Evolutionary conservation across 208 protist genomes (phyloP).

Genomic region (Leishmania mexicana): DNA sequence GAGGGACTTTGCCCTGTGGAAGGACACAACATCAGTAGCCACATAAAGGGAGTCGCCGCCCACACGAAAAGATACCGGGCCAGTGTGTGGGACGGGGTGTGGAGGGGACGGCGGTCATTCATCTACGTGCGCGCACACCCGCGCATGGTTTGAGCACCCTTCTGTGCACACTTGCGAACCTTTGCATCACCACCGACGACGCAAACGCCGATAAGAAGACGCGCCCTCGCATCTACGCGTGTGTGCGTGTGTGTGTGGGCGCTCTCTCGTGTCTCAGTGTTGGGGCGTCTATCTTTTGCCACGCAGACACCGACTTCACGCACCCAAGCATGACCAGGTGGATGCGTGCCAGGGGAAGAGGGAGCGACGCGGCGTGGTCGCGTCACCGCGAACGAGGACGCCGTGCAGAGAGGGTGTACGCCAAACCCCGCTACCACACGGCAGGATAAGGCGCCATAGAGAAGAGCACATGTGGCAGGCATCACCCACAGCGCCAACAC

Average conservation of each 20-base stretch:
- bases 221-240: not conserved
- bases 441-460: not conserved
- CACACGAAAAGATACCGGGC: not conserved
- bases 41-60: not conserved
- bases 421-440: not conserved
- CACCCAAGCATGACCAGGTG: not conserved
- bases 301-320: not conserved
- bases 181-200: not conserved
- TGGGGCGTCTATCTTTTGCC: not conserved
- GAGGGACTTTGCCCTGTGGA: not conserved
- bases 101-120: not conserved
- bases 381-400: not conserved
- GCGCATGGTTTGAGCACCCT: not conserved
- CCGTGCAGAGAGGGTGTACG: not conserved
- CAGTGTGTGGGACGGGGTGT: not conserved
- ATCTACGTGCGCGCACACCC: not conserved
- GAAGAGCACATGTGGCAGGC: not conserved
- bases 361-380: not conserved
- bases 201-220: not conserved
- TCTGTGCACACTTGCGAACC: not conserved
- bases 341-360: not conserved
- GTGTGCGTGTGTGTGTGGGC: not conserved
- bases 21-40: not conserved
- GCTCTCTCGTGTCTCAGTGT: not conserved
- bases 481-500: not conserved